Evolutionary conservation across 1,284 basidiomycete genomes (phyloP).

Genomic region (Golubevia sp.): DNA sequence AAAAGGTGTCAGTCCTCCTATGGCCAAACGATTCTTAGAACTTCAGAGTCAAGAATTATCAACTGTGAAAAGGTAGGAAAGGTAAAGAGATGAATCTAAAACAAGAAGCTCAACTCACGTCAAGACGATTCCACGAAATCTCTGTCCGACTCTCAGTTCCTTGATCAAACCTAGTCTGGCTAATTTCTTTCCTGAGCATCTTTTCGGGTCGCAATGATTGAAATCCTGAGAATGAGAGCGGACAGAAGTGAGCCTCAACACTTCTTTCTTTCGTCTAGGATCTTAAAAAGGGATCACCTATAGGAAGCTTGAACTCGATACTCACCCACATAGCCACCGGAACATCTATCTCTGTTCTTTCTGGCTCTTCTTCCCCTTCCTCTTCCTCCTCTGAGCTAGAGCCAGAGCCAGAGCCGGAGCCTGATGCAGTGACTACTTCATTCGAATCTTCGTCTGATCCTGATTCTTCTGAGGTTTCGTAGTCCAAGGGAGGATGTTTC

Average conservation of each 20-base stretch:
- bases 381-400: neutral
- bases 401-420: neutral
- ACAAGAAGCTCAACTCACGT: slow-evolving; percentile 73
- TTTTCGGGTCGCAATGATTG: slow-evolving; percentile 91
- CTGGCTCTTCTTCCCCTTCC: neutral
- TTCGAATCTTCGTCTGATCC: slow-evolving; percentile 11
- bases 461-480: slow-evolving; percentile 6
- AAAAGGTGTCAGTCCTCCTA: too few relatives aligned
- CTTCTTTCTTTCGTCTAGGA: too few relatives aligned
- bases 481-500: too few relatives aligned
- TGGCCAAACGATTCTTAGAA: too few relatives aligned
- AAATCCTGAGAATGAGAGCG: slow-evolving; percentile 72
- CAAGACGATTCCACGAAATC: slow-evolving; percentile 88
- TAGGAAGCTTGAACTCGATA: too few relatives aligned
- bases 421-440: slow-evolving; percentile 6
- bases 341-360: slow-evolving; percentile 10
- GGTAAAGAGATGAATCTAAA: neutral
- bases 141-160: slow-evolving; percentile 79
- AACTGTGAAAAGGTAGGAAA: too few relatives aligned
- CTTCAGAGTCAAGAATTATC: too few relatives aligned
- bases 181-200: slow-evolving; percentile 94
- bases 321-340: slow-evolving; percentile 48
- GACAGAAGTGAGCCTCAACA: too few relatives aligned
- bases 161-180: slow-evolving; percentile 82
- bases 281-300: neutral